Evolutionary conservation across 2,329 filamentous ascomycete genomes (phyloP).

Genomic region (Geoglossum cookeanum): DNA sequence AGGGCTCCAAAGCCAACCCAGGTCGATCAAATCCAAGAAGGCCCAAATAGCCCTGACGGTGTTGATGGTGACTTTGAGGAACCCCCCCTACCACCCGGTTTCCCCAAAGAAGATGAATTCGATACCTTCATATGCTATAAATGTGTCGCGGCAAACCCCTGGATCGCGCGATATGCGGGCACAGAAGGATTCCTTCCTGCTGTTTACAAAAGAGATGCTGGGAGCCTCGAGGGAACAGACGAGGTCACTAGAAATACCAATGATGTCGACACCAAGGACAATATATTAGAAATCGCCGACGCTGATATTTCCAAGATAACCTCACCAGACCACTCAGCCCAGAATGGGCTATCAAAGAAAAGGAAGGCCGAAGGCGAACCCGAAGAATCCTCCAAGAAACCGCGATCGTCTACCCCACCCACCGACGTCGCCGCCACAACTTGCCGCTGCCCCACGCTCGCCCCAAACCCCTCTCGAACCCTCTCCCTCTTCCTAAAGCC

Average conservation of each 20-base stretch:
- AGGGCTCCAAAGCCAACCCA: conserved; percentile 6
- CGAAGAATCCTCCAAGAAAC: conserved; percentile 34
- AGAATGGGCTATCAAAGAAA: conserved; percentile 1
- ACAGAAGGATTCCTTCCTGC: conserved; percentile 60
- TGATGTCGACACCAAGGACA: background rate
- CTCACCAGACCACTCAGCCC: background rate
- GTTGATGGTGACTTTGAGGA: conserved; percentile 30
- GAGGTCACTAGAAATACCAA: conserved; percentile 5
- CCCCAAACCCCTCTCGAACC: conserved; percentile 29
- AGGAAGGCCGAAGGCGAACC: conserved; percentile 6
- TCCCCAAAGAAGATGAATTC: conserved; percentile 77
- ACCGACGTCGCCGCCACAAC: conserved; percentile 1
- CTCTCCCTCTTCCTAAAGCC: conserved; percentile 72
- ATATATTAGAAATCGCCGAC: background rate
- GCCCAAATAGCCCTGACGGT: conserved; percentile 9
- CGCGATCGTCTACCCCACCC: conserved; percentile 17
- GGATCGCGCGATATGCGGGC: conserved; percentile 79
- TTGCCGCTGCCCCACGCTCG: conserved; percentile 36
- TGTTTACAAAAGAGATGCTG: conserved; percentile 30
- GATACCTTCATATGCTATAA: conserved; percentile 88
- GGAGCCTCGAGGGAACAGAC: background rate
- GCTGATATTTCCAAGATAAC: background rate
- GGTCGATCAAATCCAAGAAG: conserved; percentile 18
- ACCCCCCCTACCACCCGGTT: conserved; percentile 59
- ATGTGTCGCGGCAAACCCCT: conserved; percentile 70